Base-by-base conservation (phyloP, 2,329 filamentous ascomycete genomes). In the Colletotrichum plurivorum region DNA sequence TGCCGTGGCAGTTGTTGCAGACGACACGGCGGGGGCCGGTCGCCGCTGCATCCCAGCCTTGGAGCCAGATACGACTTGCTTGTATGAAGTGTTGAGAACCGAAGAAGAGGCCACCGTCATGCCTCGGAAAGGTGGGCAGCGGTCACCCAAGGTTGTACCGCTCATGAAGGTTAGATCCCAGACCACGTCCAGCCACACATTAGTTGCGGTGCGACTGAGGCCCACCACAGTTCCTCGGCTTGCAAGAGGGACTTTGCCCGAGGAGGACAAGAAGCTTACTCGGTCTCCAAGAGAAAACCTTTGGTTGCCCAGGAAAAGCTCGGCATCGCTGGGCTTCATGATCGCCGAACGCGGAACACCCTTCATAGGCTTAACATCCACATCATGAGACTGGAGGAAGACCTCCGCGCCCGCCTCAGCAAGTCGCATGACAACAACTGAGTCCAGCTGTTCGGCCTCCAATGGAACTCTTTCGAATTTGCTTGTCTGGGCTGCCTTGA, bases 101-200 rank as follows among this genome's bases (percentile, higher is more conserved):
- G 93, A 93, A n/a, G 93, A 92, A 7, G 92, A 89, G 2, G 94
- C 90, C 4, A 99, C 94, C 0, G 96, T 98, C 78, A 96, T 95
- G 60, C 96, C 96, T 43, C 95, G 90, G 89, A 99, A 99, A 45
- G 94, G 91, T 27, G 94, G 94, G 77, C 95, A 97, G 68, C 96
- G 92, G 65, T 95, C 94, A 68, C 94, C 93, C 16, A 99, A 87
- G 0, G 93, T 96, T 2, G 95, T 98, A 71, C 96, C 96, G 76
- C 94, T 97, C 95, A 99, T 98, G 81, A 99, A 99, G 0, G 94
- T 93, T 13, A 90, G 89, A 78, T 99, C 97, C 81, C 97, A 99
- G 8, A 99, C 91, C 66, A 98, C 89, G 78, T 99, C 96, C 45
- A 99, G 86, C 67, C 98, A 87, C 54, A 93, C 89, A 27, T 92